Evolutionary conservation across 108 stramenopile species (phyloP), one percentile per base, ranked within the genome.

Genomic region (Conticribra guillardii): DNA sequence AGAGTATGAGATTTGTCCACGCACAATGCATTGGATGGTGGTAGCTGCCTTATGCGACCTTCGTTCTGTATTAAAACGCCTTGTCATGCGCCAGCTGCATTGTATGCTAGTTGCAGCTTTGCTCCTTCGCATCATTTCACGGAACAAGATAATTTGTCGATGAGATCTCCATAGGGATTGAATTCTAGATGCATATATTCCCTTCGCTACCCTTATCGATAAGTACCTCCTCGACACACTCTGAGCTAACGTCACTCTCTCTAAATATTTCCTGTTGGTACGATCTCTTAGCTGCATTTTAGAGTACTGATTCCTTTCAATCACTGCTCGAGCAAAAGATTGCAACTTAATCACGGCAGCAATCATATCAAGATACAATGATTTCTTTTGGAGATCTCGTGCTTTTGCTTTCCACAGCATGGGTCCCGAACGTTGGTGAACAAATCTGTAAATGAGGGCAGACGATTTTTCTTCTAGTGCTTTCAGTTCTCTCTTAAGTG

Each of bases 141-240:
- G 17, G 49, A 3, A 18, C 29, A 47, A 62, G 29, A 62, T 0
- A 1, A 65, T n/a, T 23, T 53, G 34, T 15, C 9, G 7, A 53
- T 33, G 44, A 34, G 51, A 53, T 23, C 51, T 51, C 64, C 64
- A 65, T 34, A 53, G 19, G 21, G 18, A 19, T 26, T 65, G 64
- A 21, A 65, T 65, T 22, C 45, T 65, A 3, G 45, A 8, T 33
- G 64, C 64, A n/a, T n/a, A n/a, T n/a, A n/a, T n/a, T n/a, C n/a
- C n/a, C n/a, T n/a, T n/a, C n/a, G n/a, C n/a, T n/a, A n/a, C n/a
- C n/a, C n/a, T n/a, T n/a, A n/a, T n/a, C n/a, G n/a, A n/a, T n/a
- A n/a, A n/a, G n/a, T n/a, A n/a, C n/a, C n/a, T n/a, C n/a, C n/a
- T n/a, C n/a, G n/a, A n/a, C n/a, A n/a, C n/a, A n/a, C n/a, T n/a